A percentile compares a stretch with the other conserved stretches of the same genome.
These are phyloP conservation scores for Phytopythium delawarense DNA, from an alignment of 352 stramenopile species.

Conservation along the genomic window DNA sequence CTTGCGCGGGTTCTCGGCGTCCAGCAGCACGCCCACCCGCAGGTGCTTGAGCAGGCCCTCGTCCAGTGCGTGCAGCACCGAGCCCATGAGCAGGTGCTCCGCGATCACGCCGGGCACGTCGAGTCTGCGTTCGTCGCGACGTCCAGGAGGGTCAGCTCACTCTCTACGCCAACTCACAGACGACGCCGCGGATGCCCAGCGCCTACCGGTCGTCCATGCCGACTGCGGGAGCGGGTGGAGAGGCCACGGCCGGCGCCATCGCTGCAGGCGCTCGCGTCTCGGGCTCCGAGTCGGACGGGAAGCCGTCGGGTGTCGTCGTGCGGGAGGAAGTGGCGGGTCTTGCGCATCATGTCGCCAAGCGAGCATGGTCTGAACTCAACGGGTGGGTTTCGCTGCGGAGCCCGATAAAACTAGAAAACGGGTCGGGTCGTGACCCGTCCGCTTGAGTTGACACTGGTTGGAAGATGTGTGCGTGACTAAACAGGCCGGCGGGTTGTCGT, in stretches of 20 bases:
- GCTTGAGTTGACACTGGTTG: too few relatives aligned
- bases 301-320: too few relatives aligned
- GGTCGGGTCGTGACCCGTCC: too few relatives aligned
- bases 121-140: constrained; percentile 22
- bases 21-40: constrained; percentile 41
- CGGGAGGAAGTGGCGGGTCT: too few relatives aligned
- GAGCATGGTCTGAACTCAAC: not conserved
- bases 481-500: too few relatives aligned
- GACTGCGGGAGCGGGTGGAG: too few relatives aligned
- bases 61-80: constrained; percentile 54
- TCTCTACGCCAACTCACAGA: too few relatives aligned
- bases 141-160: too few relatives aligned
- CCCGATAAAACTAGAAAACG: too few relatives aligned
- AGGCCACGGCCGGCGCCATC: not conserved
- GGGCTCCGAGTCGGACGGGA: too few relatives aligned
- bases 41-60: constrained; percentile 53
- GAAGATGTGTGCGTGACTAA: too few relatives aligned
- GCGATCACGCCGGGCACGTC: constrained; percentile 60
- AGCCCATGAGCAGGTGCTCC: constrained; percentile 50
- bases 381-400: not conserved
- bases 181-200: not conserved
- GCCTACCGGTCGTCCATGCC: not conserved
- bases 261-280: not conserved
- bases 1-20: constrained; percentile 66
- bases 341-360: not conserved